Percentiles rank a stretch among this genome's conserved stretches.
Conservation (phyloP, 495 filamentous ascomycete species). For the Aspergillus sclerotioniger region DNA sequence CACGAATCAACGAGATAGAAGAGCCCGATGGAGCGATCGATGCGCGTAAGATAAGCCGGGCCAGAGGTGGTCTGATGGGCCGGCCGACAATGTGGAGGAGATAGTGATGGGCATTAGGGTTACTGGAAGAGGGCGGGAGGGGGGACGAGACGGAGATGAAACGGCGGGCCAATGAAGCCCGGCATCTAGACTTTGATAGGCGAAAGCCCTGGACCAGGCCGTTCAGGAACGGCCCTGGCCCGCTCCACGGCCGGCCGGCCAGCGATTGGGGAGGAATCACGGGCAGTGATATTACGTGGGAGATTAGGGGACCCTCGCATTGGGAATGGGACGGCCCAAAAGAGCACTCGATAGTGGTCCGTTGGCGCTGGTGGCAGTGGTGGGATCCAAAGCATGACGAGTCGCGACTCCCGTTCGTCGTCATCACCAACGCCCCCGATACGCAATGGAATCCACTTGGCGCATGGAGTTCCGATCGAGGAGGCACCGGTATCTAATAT, state of each 20-base stretch:
- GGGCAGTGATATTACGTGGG: background rate
- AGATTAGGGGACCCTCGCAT: background rate
- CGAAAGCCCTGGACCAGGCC: no score
- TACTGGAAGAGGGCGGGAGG: conserved; percentile 15
- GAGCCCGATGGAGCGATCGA: background rate
- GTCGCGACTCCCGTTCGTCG: conserved; percentile 11
- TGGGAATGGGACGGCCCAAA: background rate
- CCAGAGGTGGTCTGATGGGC: background rate
- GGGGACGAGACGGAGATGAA: conserved; percentile 13
- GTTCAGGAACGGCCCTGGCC: no score
- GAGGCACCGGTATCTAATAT: background rate
- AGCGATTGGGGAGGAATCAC: background rate
- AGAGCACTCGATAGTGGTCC: background rate
- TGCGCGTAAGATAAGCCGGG: background rate
- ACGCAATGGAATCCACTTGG: conserved; percentile 15
- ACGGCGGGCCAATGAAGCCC: conserved; percentile 2
- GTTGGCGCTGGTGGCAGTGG: background rate
- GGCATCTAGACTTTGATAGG: no score
- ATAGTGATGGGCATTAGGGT: conserved; percentile 23
- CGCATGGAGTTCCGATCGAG: background rate
- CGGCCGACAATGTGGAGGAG: background rate
- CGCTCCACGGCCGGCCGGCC: no score
- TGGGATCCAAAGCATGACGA: conserved; percentile 1
- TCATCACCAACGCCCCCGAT: conserved; percentile 15
- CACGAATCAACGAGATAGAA: conserved; percentile 9